Evolutionary conservation across 148 eudicot species (phyloP).

Genomic region (Diospyros lotus): DNA sequence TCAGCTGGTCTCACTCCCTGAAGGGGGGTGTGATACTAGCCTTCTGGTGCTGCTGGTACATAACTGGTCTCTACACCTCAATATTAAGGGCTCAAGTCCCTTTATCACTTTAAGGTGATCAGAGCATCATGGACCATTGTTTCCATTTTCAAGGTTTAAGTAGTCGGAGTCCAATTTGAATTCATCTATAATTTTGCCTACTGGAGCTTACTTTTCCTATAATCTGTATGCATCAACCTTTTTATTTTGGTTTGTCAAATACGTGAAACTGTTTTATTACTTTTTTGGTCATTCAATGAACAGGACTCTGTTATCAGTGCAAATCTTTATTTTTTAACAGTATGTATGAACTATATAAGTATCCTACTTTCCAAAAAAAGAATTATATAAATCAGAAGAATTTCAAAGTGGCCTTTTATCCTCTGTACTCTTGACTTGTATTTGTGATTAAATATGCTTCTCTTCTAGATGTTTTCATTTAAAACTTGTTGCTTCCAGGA

Average conservation of each 20-base stretch:
- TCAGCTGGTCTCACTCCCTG: too few species aligned
- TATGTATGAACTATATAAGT: too few species aligned
- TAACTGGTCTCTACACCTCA: background rate
- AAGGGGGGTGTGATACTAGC: background rate
- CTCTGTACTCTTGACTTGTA: too few species aligned
- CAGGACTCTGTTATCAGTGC: too few species aligned
- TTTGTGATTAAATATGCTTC: background rate
- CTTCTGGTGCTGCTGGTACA: background rate
- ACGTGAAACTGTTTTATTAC: background rate
- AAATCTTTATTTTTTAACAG: too few species aligned
- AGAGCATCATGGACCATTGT: background rate
- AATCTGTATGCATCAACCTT: background rate
- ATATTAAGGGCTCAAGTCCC: background rate
- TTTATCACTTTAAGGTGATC: background rate
- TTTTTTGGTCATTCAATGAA: background rate
- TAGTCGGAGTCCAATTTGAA: background rate
- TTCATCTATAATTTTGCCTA: background rate
- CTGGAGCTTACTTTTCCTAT: background rate
- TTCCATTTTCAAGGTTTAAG: background rate
- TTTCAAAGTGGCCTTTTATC: too few species aligned
- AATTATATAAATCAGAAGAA: too few species aligned
- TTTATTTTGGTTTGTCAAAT: background rate
- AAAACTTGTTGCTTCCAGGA: constrained; percentile 40
- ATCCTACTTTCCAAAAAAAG: too few species aligned
- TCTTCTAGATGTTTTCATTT: background rate